Conservation (phyloP, 1,139 yeast genomes). For the Candida sp. region DNA sequence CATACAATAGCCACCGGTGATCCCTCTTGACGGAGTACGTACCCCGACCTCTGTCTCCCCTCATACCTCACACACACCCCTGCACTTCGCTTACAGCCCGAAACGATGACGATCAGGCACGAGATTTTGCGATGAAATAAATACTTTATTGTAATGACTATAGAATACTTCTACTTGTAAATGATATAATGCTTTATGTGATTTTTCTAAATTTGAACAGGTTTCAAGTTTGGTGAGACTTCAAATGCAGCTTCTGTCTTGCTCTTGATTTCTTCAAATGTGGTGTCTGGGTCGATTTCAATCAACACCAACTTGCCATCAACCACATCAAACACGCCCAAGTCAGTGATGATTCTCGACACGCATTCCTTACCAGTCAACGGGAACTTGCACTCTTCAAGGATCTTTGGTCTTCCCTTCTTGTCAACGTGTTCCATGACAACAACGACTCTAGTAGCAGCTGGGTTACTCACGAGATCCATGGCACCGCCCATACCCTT, state of each 20-base stretch:
- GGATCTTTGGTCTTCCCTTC: constrained; percentile 51
- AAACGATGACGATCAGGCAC: no score
- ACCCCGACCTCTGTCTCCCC: no score
- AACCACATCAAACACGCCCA: constrained; percentile 52
- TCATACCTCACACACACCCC: no score
- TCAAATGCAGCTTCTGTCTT: constrained; percentile 47
- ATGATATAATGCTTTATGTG: no score
- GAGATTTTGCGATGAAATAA: no score
- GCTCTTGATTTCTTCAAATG: constrained; percentile 40
- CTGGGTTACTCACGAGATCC: constrained; percentile 55
- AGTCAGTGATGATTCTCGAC: constrained; percentile 49
- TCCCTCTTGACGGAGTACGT: no score
- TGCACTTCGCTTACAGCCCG: no score
- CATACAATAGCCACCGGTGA: no score
- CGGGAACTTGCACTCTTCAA: constrained; percentile 47
- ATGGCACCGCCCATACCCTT: constrained; percentile 64
- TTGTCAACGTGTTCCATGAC: constrained; percentile 53
- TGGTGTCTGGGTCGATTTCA: constrained; percentile 41
- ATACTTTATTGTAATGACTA: no score
- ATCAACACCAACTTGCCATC: constrained; percentile 37
- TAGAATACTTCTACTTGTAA: no score
- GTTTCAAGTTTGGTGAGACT: constrained; percentile 31
- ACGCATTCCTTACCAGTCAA: constrained; percentile 52
- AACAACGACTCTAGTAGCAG: constrained; percentile 49
- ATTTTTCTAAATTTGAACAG: constrained; percentile 11